Percentiles rank a stretch among this genome's conserved stretches.
phyloP scores from a whole-genome alignment of 371 early-diverging fungal genomes.

The Batkoa obscura region DNA sequence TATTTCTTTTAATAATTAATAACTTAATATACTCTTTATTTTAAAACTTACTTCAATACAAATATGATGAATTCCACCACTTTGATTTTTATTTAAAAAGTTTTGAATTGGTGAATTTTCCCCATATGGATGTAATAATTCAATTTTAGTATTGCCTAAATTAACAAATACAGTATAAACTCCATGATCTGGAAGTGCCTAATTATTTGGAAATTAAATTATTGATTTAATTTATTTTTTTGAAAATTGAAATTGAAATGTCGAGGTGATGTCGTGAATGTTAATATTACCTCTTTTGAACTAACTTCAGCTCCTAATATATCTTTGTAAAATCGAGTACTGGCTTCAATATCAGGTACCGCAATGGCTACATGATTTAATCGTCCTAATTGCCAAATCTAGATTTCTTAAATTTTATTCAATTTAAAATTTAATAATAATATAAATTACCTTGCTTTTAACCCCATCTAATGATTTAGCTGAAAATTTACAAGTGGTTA shows the following conservation, averaged over 20 bases:
- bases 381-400: constrained; percentile 33
- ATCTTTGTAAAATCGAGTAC: constrained; percentile 39
- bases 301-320: constrained; percentile 45
- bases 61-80: constrained; percentile 62
- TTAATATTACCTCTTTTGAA: constrained; percentile 23
- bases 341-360: constrained; percentile 40
- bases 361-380: constrained; percentile 72
- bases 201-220: not conserved
- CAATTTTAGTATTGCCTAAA: constrained; percentile 66
- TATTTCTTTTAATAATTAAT: not conserved
- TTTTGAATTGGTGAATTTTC: constrained; percentile 49
- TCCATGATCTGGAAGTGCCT: constrained; percentile 59
- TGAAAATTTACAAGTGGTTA: constrained; percentile 21
- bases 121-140: constrained; percentile 49
- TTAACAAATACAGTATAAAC: constrained; percentile 65
- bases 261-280: not conserved
- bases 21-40: no score
- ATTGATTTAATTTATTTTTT: not conserved
- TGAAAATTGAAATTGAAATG: no score
- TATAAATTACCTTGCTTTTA: not conserved
- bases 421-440: not conserved
- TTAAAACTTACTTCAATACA: constrained; percentile 32
- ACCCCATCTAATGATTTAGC: no score
- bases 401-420: not conserved
- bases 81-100: constrained; percentile 50